Conservation (phyloP, 345 rosid genomes). For the Heritiera fomes region DNA sequence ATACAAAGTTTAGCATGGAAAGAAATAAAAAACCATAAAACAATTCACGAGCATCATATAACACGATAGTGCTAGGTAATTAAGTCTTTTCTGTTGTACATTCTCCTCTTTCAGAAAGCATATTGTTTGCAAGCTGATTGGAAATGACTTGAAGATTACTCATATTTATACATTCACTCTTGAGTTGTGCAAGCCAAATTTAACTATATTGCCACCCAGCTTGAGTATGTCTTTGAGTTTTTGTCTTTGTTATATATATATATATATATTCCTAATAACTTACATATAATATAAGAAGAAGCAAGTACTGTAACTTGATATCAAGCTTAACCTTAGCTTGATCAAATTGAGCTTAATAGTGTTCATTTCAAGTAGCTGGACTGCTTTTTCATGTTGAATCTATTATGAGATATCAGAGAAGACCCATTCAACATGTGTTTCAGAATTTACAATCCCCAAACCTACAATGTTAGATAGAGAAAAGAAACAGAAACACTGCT, state of each 20-base stretch:
- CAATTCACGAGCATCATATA: not conserved
- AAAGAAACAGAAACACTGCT: not conserved
- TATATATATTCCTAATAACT: not conserved
- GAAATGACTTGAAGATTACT: not conserved
- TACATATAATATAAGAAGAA: not conserved
- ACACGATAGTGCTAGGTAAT: not conserved
- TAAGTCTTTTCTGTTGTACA: not conserved
- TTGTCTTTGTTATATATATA: too few species aligned
- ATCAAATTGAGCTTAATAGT: not conserved
- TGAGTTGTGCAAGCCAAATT: conserved; percentile 12
- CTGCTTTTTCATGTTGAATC: not conserved
- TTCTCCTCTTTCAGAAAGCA: conserved; percentile 2
- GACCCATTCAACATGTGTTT: not conserved
- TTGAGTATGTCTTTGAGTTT: not conserved
- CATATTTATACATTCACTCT: not conserved
- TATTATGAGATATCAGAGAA: not conserved
- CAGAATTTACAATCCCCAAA: not conserved
- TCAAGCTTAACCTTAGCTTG: conserved; percentile 4
- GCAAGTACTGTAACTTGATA: conserved; percentile 3
- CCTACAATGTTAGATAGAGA: not conserved
- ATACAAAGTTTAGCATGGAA: not conserved
- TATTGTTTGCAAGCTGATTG: not conserved
- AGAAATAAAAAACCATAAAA: not conserved
- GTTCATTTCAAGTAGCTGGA: not conserved
- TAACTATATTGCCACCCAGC: not conserved